Percentiles rank a stretch among this genome's conserved stretches.
Evolutionary conservation across 805 yeast genomes (phyloP).

Genomic region (Ogataea minuta): DNA sequence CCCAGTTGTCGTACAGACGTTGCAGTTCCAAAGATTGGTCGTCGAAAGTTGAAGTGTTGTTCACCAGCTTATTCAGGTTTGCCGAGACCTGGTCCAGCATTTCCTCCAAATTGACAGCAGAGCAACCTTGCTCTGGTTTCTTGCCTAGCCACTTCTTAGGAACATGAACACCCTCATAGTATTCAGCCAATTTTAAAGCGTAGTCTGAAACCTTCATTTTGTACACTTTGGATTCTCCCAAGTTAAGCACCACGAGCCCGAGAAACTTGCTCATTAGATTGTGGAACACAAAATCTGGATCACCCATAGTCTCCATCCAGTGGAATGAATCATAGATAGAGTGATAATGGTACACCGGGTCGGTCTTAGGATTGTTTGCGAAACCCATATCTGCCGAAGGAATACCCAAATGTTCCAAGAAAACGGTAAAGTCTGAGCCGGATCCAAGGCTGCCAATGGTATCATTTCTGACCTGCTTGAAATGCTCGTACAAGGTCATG

Average conservation of each 20-base stretch:
- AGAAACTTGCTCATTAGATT: constrained; percentile 52
- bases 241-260: constrained; percentile 47
- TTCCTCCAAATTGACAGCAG: constrained; percentile 13
- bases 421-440: constrained; percentile 68
- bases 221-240: constrained; percentile 49
- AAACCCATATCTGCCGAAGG: constrained; percentile 64
- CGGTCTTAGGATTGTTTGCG: constrained; percentile 36
- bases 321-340: constrained; percentile 69
- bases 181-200: constrained; percentile 46
- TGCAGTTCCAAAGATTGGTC: constrained; percentile 21
- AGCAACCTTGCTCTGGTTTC: neutral
- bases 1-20: constrained; percentile 22
- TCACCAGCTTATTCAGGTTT: constrained; percentile 27
- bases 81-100: constrained; percentile 30
- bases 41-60: constrained; percentile 30
- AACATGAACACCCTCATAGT: constrained; percentile 41
- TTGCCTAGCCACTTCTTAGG: constrained; percentile 27
- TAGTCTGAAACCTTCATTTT: constrained; percentile 45
- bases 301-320: constrained; percentile 67
- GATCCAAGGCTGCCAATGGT: constrained; percentile 55
- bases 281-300: constrained; percentile 61
- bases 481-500: constrained; percentile 38
- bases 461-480: constrained; percentile 29
- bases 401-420: constrained; percentile 58
- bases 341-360: constrained; percentile 71